These are phyloP conservation scores for Calycina herbarum DNA, from an alignment of 2,329 filamentous ascomycete genomes.

Conservation along the genomic window DNA sequence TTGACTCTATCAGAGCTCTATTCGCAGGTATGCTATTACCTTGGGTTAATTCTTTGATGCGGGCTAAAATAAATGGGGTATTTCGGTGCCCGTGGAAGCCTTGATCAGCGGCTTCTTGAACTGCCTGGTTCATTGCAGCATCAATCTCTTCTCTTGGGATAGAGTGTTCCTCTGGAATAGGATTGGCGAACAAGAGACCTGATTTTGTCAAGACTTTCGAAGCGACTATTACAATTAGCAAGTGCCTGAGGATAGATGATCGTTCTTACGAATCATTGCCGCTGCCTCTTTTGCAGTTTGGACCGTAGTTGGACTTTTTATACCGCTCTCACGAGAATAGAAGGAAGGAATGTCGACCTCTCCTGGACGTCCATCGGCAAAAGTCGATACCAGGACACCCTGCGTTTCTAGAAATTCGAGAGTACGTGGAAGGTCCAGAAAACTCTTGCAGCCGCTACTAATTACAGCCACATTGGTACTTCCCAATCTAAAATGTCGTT, in stretches of 20 bases:
- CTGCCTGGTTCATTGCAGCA: constrained; percentile 53
- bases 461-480: constrained; percentile 86
- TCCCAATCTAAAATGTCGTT: constrained; percentile 53
- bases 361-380: constrained; percentile 75
- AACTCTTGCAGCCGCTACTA: constrained; percentile 91
- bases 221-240: neutral
- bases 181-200: constrained; percentile 86
- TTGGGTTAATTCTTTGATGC: constrained; percentile 67
- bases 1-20: constrained; percentile 63
- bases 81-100: constrained; percentile 64
- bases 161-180: constrained; percentile 60
- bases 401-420: constrained; percentile 74
- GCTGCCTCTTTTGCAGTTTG: constrained; percentile 79
- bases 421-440: constrained; percentile 87
- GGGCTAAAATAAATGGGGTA: constrained; percentile 67
- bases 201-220: constrained; percentile 43
- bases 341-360: constrained; percentile 88
- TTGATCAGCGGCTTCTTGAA: constrained; percentile 52
- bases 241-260: neutral
- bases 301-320: constrained; percentile 75
- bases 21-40: constrained; percentile 65
- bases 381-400: constrained; percentile 82
- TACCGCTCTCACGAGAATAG: constrained; percentile 84
- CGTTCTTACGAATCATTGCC: constrained; percentile 71
- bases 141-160: constrained; percentile 62